Conservation (phyloP, 768 basidiomycete species). For the Rhodotorula graminis region DNA sequence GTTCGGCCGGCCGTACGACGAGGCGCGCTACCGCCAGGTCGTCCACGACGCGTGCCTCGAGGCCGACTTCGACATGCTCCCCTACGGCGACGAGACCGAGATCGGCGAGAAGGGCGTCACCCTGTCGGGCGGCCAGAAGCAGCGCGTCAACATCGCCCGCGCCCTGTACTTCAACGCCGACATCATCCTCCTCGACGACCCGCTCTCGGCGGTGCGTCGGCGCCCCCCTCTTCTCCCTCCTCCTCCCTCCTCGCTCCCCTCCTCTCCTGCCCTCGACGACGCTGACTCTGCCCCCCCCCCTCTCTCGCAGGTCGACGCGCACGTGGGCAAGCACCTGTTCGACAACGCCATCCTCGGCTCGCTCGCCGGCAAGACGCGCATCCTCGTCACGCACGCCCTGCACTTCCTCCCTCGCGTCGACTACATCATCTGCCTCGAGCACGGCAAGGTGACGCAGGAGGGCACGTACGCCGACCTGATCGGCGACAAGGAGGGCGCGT, state of each 20-base stretch:
- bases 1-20: conserved; percentile 78
- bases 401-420: conserved; percentile 86
- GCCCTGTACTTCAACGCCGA: conserved; percentile 80
- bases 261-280: too few relatives aligned
- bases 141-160: conserved; percentile 78
- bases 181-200: conserved; percentile 70
- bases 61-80: conserved; percentile 37
- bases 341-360: conserved; percentile 69
- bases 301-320: conserved; percentile 62
- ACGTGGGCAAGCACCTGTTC: conserved; percentile 82
- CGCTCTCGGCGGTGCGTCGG: conserved; percentile 48
- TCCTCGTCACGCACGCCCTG: conserved; percentile 87
- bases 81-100: conserved; percentile 38
- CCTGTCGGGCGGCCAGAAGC: conserved; percentile 52
- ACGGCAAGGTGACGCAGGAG: conserved; percentile 71
- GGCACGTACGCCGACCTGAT: conserved; percentile 76
- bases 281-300: not conserved
- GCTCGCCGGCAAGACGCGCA: conserved; percentile 66
- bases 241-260: too few relatives aligned
- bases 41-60: conserved; percentile 34
- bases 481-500: conserved; percentile 58
- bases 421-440: conserved; percentile 68
- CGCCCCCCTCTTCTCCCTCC: too few relatives aligned
- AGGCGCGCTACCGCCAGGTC: conserved; percentile 51
- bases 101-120: conserved; percentile 66